Conservation (phyloP, 2,329 filamentous ascomycete genomes). For the Trichoderma hamatum region DNA sequence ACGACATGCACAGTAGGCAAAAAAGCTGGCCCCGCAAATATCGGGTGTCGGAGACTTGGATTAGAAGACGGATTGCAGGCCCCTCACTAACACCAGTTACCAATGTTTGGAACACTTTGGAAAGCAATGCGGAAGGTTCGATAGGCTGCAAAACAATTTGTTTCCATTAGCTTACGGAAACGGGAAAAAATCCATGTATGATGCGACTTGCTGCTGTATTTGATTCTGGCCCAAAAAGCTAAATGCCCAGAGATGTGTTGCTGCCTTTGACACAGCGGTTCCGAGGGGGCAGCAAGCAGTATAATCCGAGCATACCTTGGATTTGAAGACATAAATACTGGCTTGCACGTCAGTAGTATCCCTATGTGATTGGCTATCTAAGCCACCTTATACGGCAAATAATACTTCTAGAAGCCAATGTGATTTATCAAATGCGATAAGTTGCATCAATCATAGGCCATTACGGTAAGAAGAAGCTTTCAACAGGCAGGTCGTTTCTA, state of each 20-base stretch:
- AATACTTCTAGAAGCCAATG: not conserved
- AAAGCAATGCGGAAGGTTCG: not conserved
- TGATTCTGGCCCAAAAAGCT: not conserved
- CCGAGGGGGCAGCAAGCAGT: not conserved
- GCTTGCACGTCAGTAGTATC: not conserved
- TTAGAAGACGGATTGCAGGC: constrained; percentile 19
- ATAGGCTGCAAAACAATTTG: not conserved
- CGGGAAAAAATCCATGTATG: not conserved
- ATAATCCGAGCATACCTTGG: not conserved
- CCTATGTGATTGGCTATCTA: not conserved
- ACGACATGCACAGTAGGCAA: not conserved
- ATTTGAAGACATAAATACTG: not conserved
- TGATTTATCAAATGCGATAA: not conserved
- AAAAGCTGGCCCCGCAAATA: constrained; percentile 11
- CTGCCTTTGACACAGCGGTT: not conserved
- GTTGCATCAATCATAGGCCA: too few relatives aligned
- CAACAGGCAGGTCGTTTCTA: not conserved
- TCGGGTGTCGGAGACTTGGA: constrained; percentile 18
- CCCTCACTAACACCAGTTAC: constrained; percentile 11
- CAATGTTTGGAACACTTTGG: not conserved
- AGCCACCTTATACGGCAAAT: not conserved
- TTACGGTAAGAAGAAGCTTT: not conserved
- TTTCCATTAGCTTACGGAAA: not conserved
- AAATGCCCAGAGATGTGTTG: not conserved
- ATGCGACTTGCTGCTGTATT: not conserved